phyloP scores from a whole-genome alignment of 148 eudicot species.

The Rhododendron henanense region DNA sequence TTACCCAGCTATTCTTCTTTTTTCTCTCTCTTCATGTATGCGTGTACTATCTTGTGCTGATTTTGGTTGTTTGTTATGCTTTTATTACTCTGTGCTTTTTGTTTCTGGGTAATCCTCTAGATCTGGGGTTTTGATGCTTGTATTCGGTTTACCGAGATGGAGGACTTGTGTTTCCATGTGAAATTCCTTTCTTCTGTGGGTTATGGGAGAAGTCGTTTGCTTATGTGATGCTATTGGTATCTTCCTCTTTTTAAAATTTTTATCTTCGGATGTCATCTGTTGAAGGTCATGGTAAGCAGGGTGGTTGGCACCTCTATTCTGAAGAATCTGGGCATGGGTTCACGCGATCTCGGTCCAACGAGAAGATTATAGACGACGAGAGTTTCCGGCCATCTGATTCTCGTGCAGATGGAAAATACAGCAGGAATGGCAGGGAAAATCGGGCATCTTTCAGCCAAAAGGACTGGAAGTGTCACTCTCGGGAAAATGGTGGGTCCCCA shows the following conservation, averaged over 20 bases:
- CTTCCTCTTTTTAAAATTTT: conserved; percentile 7
- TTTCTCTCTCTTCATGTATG: background rate
- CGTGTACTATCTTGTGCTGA: background rate
- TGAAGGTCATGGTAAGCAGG: conserved; percentile 79
- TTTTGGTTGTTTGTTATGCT: background rate
- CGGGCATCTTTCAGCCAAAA: conserved; percentile 46
- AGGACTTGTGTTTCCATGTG: background rate
- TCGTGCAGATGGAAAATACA: conserved; percentile 46
- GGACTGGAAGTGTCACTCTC: conserved; percentile 48
- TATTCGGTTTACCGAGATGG: background rate
- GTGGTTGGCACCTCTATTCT: conserved; percentile 45
- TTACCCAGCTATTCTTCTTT: background rate
- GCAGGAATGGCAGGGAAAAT: conserved; percentile 53
- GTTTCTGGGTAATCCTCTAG: background rate
- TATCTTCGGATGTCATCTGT: conserved; percentile 15
- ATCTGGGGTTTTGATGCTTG: conserved; percentile 1
- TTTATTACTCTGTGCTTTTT: background rate
- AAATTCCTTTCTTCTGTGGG: background rate
- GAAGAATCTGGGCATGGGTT: conserved; percentile 46
- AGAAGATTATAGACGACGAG: conserved; percentile 40
- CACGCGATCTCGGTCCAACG: conserved; percentile 39
- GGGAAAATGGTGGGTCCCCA: conserved; percentile 40
- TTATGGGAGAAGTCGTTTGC: background rate
- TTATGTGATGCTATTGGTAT: conserved; percentile 16
- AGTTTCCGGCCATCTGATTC: conserved; percentile 36